phyloP scores from a whole-genome alignment of 2,329 filamentous ascomycete species.

The Aplosporella prunicola region DNA sequence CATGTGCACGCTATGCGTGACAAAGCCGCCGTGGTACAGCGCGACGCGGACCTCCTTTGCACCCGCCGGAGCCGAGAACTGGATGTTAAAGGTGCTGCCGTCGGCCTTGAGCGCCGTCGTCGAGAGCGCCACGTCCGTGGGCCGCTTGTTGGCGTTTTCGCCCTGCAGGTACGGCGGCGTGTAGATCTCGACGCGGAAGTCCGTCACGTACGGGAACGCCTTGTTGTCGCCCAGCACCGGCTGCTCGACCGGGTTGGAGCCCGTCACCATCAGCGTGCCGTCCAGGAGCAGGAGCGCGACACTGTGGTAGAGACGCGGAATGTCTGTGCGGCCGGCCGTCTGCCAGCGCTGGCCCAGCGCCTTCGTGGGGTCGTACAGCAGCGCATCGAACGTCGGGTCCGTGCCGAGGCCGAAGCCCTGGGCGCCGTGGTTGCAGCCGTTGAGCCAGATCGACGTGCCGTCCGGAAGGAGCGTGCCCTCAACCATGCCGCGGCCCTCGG shows the following conservation, averaged over 20 bases:
- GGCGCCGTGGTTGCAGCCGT: slow-evolving; percentile 48
- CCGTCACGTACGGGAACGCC: slow-evolving; percentile 41
- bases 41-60: slow-evolving; percentile 39
- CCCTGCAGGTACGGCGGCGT: slow-evolving; percentile 51
- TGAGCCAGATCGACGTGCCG: slow-evolving; percentile 53
- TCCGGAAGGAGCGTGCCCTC: slow-evolving; percentile 51
- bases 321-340: slow-evolving; percentile 34
- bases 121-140: slow-evolving; percentile 39
- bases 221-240: slow-evolving; percentile 39
- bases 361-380: slow-evolving; percentile 49
- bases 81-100: slow-evolving; percentile 37
- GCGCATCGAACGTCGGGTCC: slow-evolving; percentile 45
- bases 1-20: slow-evolving; percentile 54
- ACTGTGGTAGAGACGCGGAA: slow-evolving; percentile 49
- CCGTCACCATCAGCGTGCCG: slow-evolving; percentile 50
- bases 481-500: slow-evolving; percentile 50
- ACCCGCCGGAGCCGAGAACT: slow-evolving; percentile 36
- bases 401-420: slow-evolving; percentile 51
- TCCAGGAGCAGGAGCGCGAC: slow-evolving; percentile 51
- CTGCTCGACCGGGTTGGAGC: slow-evolving; percentile 52
- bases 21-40: slow-evolving; percentile 51
- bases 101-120: slow-evolving; percentile 35
- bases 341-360: slow-evolving; percentile 43
- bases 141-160: slow-evolving; percentile 39
- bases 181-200: slow-evolving; percentile 54